These are phyloP conservation scores for Atkinsonella hypoxylon DNA, from an alignment of 2,329 filamentous ascomycete genomes.

Conservation along the genomic window DNA sequence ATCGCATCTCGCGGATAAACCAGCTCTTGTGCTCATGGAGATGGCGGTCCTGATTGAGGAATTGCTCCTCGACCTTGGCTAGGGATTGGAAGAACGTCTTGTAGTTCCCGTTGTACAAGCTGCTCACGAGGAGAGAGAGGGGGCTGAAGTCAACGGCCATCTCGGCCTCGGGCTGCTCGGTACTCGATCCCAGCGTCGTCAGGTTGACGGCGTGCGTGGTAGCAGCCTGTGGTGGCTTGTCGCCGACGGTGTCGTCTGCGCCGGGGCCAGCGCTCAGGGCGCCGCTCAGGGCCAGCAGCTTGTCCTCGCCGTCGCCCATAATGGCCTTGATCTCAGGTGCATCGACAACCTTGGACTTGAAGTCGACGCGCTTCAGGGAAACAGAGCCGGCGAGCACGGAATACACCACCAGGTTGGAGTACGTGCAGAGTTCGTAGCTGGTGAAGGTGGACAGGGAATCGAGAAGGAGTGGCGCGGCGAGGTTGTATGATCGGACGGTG, in stretches of 20 bases:
- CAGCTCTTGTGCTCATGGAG: conserved; percentile 90
- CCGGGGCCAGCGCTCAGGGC: conserved; percentile 71
- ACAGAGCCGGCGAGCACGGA: conserved; percentile 90
- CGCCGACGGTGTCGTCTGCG: conserved; percentile 64
- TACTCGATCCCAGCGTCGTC: conserved; percentile 63
- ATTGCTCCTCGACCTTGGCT: conserved; percentile 81
- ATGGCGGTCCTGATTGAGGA: conserved; percentile 89
- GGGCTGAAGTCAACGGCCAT: conserved; percentile 79
- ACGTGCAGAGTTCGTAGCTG: conserved; percentile 95
- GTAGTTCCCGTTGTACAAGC: conserved; percentile 89
- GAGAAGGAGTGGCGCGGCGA: conserved; percentile 83
- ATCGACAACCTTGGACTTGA: conserved; percentile 98
- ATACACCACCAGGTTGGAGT: conserved; percentile 89
- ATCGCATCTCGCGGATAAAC: conserved; percentile 97
- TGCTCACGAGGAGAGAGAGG: conserved; percentile 77
- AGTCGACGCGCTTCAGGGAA: conserved; percentile 91
- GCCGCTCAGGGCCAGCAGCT: conserved; percentile 69
- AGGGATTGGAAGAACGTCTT: conserved; percentile 86
- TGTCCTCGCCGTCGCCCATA: conserved; percentile 79
- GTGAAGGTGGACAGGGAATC: conserved; percentile 98
- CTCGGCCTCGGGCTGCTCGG: conserved; percentile 67
- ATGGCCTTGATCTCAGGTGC: conserved; percentile 97
- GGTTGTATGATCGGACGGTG: conserved; percentile 80
- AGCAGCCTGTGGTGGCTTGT: conserved; percentile 37
- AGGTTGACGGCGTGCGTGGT: conserved; percentile 69